Conservation (phyloP, 768 basidiomycete species). For the Podaxis pistillaris region DNA sequence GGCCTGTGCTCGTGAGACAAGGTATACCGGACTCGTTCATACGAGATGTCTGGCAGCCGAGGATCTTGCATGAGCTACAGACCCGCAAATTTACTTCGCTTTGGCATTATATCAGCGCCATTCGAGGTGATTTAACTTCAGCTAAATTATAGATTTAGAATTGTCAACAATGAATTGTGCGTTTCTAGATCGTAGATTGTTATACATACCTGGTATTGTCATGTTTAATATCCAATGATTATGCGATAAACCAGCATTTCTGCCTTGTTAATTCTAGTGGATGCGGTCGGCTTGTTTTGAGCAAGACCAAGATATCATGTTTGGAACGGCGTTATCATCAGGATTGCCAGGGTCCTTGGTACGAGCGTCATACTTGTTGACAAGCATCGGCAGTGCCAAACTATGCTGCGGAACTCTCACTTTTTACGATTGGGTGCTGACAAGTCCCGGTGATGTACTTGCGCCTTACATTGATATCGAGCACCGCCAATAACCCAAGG, state of each 20-base stretch:
- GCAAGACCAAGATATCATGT: too few relatives aligned
- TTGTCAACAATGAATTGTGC: background rate
- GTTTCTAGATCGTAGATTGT: background rate
- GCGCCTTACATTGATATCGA: background rate
- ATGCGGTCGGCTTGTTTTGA: too few relatives aligned
- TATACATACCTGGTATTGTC: background rate
- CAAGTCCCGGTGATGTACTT: background rate
- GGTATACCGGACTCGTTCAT: background rate
- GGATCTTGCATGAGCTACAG: background rate
- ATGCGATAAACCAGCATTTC: too few relatives aligned
- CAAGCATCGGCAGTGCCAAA: too few relatives aligned
- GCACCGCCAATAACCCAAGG: background rate
- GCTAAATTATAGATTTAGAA: background rate
- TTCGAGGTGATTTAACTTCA: background rate
- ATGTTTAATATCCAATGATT: too few relatives aligned
- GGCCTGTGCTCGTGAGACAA: background rate
- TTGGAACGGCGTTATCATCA: too few relatives aligned
- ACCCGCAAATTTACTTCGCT: conserved; percentile 1
- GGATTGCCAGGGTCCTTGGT: too few relatives aligned
- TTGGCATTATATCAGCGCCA: background rate
- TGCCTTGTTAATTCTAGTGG: too few relatives aligned
- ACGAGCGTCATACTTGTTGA: too few relatives aligned
- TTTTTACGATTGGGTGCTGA: too few relatives aligned
- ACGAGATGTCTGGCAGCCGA: background rate
- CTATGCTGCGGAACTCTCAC: too few relatives aligned